Base-by-base conservation (phyloP, 192 early-diverging fungal genomes). In the Umbelopsis vinacea region DNA sequence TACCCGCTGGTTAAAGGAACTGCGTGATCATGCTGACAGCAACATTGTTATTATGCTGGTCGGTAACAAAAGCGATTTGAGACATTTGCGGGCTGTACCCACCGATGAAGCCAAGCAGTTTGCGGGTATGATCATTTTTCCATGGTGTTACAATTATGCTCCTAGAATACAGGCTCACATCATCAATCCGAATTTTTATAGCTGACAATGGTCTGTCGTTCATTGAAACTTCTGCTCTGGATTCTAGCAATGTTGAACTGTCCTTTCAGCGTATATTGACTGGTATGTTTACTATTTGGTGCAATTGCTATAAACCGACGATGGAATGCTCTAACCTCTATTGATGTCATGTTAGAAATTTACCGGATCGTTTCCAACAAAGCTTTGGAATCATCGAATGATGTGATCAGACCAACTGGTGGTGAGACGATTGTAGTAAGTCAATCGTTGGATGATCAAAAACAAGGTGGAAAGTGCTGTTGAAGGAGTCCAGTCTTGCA, bases 11-110 rank as follows among this genome's bases (percentile, higher is more conserved):
- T 86, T 99, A 66, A 97, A 98, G 85, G 97, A 99, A 82, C 86
- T 99, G 40, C 92, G 94, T 66, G 96, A 98, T 82, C 95, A 98
- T 76, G 96, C 95, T 63, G 95, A 96, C 79, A 91, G 87, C 81
- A 98, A 98, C 87, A 99, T 99, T 88, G 94, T 96, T n/a, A 97
- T 98, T 66, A 98, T 98, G 94, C 86, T 99, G 57, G 97, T 99
- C 43, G 97, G 96, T 66, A 99, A 99, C 87, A 99, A 99, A 92
- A 94, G 91, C 76, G 97, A 99, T 93, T 86, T 98, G 89, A 87
- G 93, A 79, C 96, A 98, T 79, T 83, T 96, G 68, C 87, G 96
- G 45, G 95, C 97, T 6, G 97, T 99, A n/a, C 92, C 96, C 2
- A 98, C 96, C 10, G 97, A 98, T 33, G 96, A 99, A 81, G 97